phyloP scores from a whole-genome alignment of 208 protist genomes.

The Acanthamoeba culbertsoni region DNA sequence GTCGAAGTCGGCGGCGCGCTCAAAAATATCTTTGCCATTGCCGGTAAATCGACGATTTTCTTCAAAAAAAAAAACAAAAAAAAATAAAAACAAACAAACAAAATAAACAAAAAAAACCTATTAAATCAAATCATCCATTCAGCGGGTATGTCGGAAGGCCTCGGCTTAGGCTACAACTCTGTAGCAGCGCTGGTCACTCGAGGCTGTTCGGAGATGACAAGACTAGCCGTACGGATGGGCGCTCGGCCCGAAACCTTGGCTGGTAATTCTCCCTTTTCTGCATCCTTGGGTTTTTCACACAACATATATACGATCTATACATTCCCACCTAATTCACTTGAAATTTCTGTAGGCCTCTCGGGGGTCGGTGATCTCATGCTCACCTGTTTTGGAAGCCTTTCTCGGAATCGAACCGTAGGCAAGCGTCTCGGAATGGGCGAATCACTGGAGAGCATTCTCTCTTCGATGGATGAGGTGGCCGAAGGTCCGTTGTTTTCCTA shows the following conservation, averaged over 20 bases:
- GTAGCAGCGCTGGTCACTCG: conserved; percentile 76
- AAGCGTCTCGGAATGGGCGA: conserved; percentile 66
- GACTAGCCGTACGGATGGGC: conserved; percentile 65
- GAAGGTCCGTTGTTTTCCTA: conserved; percentile 63
- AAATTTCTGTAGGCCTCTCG: conserved; percentile 57
- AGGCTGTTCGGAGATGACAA: conserved; percentile 64
- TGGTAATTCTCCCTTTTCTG: background rate
- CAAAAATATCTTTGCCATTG: conserved; percentile 81
- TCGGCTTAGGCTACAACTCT: conserved; percentile 68
- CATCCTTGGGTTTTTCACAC: background rate
- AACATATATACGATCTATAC: background rate
- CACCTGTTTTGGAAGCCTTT: conserved; percentile 74
- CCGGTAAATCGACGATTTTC: background rate
- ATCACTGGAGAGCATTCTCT: conserved; percentile 66
- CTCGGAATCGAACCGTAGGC: conserved; percentile 74
- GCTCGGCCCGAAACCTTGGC: conserved; percentile 59
- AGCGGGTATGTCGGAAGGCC: conserved; percentile 65
- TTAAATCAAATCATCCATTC: background rate
- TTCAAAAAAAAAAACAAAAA: background rate
- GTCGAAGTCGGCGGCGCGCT: conserved; percentile 77
- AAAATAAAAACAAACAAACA: too few relatives aligned
- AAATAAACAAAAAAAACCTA: too few relatives aligned
- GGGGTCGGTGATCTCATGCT: conserved; percentile 80
- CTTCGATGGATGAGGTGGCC: conserved; percentile 62
- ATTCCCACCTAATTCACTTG: too few relatives aligned